phyloP scores from a whole-genome alignment of 2,329 filamentous ascomycete genomes.

The Neonectria neomacrospora region DNA sequence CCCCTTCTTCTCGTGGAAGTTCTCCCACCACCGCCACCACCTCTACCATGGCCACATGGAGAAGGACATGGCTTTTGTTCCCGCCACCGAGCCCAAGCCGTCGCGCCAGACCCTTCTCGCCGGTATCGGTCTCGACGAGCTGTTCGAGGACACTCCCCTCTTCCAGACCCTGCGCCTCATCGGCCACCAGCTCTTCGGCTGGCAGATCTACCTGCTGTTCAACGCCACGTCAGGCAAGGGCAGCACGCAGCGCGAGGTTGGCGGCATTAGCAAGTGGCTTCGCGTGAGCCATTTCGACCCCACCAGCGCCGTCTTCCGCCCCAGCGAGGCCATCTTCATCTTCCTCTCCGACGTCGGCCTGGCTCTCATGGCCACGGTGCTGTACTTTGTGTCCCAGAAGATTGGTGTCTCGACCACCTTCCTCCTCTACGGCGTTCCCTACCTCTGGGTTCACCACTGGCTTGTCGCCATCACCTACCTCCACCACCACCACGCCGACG shows the following conservation, averaged over 20 bases:
- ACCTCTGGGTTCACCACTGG: constrained; percentile 78
- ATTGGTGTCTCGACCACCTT: constrained; percentile 68
- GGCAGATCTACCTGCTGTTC: constrained; percentile 71
- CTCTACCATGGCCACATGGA: constrained; percentile 74
- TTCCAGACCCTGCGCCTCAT: constrained; percentile 65
- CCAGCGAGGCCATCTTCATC: constrained; percentile 66
- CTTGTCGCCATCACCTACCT: constrained; percentile 80
- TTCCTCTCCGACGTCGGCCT: constrained; percentile 70
- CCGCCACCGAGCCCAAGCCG: constrained; percentile 55
- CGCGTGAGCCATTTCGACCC: constrained; percentile 70
- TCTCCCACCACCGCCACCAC: constrained; percentile 76
- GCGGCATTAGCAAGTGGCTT: constrained; percentile 50
- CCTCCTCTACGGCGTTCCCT: constrained; percentile 71
- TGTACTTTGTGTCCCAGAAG: constrained; percentile 63
- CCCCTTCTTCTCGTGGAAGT: constrained; percentile 80
- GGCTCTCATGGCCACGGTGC: constrained; percentile 57
- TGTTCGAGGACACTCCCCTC: constrained; percentile 72
- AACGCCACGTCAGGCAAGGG: constrained; percentile 63
- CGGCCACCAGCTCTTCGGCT: constrained; percentile 72
- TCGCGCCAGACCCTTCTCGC: constrained; percentile 49
- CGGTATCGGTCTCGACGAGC: constrained; percentile 59
- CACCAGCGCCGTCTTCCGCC: constrained; percentile 68
- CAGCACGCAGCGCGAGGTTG: constrained; percentile 58
- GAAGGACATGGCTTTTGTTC: constrained; percentile 74
- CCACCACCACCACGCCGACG: constrained; percentile 73